These are phyloP conservation scores for Fusarium beomiforme DNA, from an alignment of 2,329 filamentous ascomycete genomes.

Conservation along the genomic window DNA sequence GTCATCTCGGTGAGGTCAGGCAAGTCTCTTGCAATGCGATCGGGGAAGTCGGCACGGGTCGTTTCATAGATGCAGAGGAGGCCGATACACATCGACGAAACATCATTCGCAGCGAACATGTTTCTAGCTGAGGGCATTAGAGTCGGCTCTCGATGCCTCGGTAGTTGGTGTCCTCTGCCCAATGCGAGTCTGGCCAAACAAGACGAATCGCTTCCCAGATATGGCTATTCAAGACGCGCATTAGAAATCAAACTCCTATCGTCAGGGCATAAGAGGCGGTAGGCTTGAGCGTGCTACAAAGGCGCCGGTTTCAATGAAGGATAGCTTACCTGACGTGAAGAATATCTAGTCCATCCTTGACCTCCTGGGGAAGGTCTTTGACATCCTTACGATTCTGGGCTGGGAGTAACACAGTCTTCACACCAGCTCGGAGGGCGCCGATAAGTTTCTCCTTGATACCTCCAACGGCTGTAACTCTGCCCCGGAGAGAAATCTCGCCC, in stretches of 20 bases:
- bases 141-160: constrained; percentile 81
- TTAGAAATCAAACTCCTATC: constrained; percentile 40
- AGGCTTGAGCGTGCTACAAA: constrained; percentile 32
- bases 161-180: constrained; percentile 77
- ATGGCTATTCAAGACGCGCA: constrained; percentile 64
- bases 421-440: constrained; percentile 89
- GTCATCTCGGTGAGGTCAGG: constrained; percentile 27
- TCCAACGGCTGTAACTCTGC: constrained; percentile 91
- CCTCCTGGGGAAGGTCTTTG: constrained; percentile 89
- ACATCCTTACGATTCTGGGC: constrained; percentile 91
- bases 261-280: constrained; percentile 30
- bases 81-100: constrained; percentile 20
- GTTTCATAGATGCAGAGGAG: constrained; percentile 36
- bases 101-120: constrained; percentile 8
- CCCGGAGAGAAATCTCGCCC: constrained; percentile 81
- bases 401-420: constrained; percentile 92
- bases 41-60: constrained; percentile 22
- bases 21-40: constrained; percentile 1
- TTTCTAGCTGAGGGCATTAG: constrained; percentile 54
- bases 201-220: constrained; percentile 93
- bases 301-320: constrained; percentile 54
- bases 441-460: constrained; percentile 99
- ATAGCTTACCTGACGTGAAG: constrained; percentile 81
- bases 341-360: constrained; percentile 86
- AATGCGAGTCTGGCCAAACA: constrained; percentile 91